Evolutionary conservation across 164 flowering plant species (phyloP), one percentile per base, ranked within the genome.

Genomic region (Brasenia schreberi): DNA sequence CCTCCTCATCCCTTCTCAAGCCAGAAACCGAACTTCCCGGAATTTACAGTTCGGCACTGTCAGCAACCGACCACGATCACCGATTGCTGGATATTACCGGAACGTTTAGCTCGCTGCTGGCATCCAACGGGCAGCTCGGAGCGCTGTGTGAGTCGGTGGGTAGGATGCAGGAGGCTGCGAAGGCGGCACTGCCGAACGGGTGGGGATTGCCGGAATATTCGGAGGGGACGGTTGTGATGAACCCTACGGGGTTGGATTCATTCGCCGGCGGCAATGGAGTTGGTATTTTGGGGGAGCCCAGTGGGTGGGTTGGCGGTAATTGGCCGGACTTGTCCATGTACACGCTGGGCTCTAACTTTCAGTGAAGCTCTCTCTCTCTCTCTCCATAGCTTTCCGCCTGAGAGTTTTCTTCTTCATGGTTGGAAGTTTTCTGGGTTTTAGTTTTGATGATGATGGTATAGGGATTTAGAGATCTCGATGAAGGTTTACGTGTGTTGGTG

Each of bases 301-400:
- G 74, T 64, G 76, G 81, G 58, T 81, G 80, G 80, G 78, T 78
- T 2, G 71, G 76, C 62, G 67, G 67, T 10, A 74, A 72, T 62
- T 84, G 90, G 89, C 88, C 90, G 76, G 94, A 84, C 81, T 88
- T 84, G 66, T 79, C 90, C 43, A 88, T 88, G 68, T 80, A 79
- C 79, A 83, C 90, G 27, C 87, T 86, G 70, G 82, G 89, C 73
- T 84, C 88, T n/a, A 79, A 43, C 52, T 80, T 77, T 65, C 80
- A 79, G 60, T 76, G 68, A 66, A 42, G 4, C 56, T 9, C 39
- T 49, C 56, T 49, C 56, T 49, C 56, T 49, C 14, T 49, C 53
- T 49, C 9, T 12, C 53, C 27, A 23, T 49, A 12, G 56, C 12
- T 49, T 49, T 49, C 9, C 56, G 10, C 56, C 16, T 49, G 56